Base-by-base conservation (phyloP, 176 grass and related monocot genomes). In the Rhynchospora tenuis region DNA sequence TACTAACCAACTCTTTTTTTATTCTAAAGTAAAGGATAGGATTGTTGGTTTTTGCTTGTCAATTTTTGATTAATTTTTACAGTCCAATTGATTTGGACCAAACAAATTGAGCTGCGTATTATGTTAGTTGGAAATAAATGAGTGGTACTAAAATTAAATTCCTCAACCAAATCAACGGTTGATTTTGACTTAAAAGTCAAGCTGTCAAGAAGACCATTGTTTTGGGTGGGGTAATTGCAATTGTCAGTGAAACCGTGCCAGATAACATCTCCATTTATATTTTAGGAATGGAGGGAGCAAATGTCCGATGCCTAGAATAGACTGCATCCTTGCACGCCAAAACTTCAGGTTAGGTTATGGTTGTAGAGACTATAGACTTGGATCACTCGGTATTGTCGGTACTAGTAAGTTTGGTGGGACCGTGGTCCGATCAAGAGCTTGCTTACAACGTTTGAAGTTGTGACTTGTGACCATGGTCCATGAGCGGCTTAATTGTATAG, bases 71-170 rank as follows among this genome's bases (percentile, higher is more conserved):
- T 26, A 16, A 19, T 28, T 72, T 73, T 52, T 52, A 26, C 46
- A 74, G 26, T 12, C 71, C 71, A 45, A 74, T 50, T 52, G 46
- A 74, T 52, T 16, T 74, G 24, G 71, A 51, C 71, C 46, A 52
- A 52, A 74, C 46, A 2, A 74, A 74, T 38, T 38, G 5, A 4
- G 16, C 71, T 52, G 44, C 27, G 71, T 52, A 19, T 2, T 59
- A 59, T 7, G 56, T 16, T 74, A 73, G 70, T 20, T 73, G 16
- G 44, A 6, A 74, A 74, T 52, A 74, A 74, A 74, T 74, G 71
- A 74, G 27, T 24, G 26, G 46, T 27, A 74, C 46, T 74, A 15
- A 23, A 74, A 77, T 77, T 77, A 5, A 77, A 31, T 56, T 77
- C 16, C 73, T 56, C 47, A 33, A 56, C 48, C 17, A 77, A 77